These are phyloP conservation scores for Coniochaeta sp. DNA, from an alignment of 2,329 filamentous ascomycete genomes.

Conservation along the genomic window DNA sequence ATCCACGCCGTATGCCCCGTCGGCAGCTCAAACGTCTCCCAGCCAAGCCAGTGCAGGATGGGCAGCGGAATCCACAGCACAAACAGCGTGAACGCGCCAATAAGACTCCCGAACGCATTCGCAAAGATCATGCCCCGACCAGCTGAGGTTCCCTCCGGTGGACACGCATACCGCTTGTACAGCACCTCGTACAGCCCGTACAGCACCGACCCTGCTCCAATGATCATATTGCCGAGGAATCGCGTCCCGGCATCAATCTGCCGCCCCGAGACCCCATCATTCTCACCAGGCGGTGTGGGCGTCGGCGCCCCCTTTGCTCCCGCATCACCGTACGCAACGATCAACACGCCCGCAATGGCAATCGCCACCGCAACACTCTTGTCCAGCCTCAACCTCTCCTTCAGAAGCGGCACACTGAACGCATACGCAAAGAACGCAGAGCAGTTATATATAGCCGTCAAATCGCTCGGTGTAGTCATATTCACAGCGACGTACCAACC, in stretches of 20 bases:
- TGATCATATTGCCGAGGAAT: slow-evolving; percentile 81
- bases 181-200: slow-evolving; percentile 97
- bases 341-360: slow-evolving; percentile 80
- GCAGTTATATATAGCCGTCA: slow-evolving; percentile 99
- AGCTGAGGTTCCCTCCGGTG: slow-evolving; percentile 78
- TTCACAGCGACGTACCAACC: slow-evolving; percentile 96
- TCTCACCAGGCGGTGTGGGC: slow-evolving; percentile 8
- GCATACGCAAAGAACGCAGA: slow-evolving; percentile 98
- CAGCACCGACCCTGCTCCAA: slow-evolving; percentile 81
- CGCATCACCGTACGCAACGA: slow-evolving; percentile 88
- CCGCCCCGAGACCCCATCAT: slow-evolving; percentile 8
- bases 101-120: slow-evolving; percentile 82
- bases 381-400: slow-evolving; percentile 74
- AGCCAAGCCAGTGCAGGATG: slow-evolving; percentile 68
- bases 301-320: slow-evolving; percentile 26
- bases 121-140: slow-evolving; percentile 94
- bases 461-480: slow-evolving; percentile 83
- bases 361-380: slow-evolving; percentile 83
- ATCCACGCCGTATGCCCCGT: slow-evolving; percentile 71
- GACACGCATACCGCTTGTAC: slow-evolving; percentile 90
- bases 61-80: slow-evolving; percentile 92
- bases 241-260: slow-evolving; percentile 50
- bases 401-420: slow-evolving; percentile 84
- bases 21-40: slow-evolving; percentile 80
- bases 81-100: slow-evolving; percentile 76